Percentiles rank a stretch among this genome's conserved stretches.
Evolutionary conservation across 495 filamentous ascomycete species (phyloP).

Genomic region (Aspergillus bridgeri): DNA sequence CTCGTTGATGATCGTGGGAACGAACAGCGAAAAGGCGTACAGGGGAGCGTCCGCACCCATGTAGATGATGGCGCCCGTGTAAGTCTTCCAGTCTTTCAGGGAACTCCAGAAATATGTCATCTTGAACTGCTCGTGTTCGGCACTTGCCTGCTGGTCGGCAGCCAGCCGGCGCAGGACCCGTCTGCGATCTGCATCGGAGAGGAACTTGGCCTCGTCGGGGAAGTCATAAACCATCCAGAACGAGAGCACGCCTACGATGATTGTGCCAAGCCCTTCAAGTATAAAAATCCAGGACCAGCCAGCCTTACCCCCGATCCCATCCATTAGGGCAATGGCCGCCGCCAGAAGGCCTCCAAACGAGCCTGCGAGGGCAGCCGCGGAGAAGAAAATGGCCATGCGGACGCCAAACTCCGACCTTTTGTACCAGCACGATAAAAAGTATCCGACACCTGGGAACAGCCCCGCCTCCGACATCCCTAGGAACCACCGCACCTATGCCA

Average conservation of each 20-base stretch:
- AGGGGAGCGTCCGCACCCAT: constrained; percentile 70
- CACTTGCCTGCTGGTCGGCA: constrained; percentile 71
- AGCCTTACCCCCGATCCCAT: constrained; percentile 53
- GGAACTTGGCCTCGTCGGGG: constrained; percentile 76
- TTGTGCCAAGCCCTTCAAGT: constrained; percentile 52
- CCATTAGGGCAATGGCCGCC: constrained; percentile 61
- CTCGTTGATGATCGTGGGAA: constrained; percentile 77
- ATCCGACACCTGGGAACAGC: constrained; percentile 82
- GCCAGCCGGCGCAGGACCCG: constrained; percentile 73
- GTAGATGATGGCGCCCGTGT: constrained; percentile 69
- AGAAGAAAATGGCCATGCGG: constrained; percentile 78
- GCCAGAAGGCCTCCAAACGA: constrained; percentile 67
- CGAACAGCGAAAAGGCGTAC: constrained; percentile 88
- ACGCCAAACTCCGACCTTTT: constrained; percentile 76
- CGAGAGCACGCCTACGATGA: constrained; percentile 67
- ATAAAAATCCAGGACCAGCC: constrained; percentile 78
- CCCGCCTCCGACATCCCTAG: constrained; percentile 83
- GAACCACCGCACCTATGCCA: constrained; percentile 62
- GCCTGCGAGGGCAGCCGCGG: constrained; percentile 58
- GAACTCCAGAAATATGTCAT: constrained; percentile 72
- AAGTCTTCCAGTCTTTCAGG: constrained; percentile 87
- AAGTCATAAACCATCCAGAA: constrained; percentile 92
- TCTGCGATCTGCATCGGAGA: constrained; percentile 66
- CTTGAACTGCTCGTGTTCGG: constrained; percentile 76
- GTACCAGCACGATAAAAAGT: constrained; percentile 88